These are phyloP conservation scores for Hypholoma sublateritium DNA, from an alignment of 768 basidiomycete species.

Conservation along the genomic window DNA sequence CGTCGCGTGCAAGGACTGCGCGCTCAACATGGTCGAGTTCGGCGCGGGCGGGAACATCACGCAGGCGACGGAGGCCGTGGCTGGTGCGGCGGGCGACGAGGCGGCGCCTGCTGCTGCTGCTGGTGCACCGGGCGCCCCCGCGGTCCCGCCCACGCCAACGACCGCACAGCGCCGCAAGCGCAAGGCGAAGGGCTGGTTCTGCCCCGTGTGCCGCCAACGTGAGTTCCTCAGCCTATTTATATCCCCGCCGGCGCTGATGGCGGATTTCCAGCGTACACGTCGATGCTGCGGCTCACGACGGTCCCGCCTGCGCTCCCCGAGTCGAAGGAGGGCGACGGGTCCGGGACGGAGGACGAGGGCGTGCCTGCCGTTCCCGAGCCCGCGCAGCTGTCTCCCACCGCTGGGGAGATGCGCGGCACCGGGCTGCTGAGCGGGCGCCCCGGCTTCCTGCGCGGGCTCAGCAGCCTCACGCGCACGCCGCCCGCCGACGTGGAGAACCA, in stretches of 20 bases:
- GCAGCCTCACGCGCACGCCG: conserved; percentile 11
- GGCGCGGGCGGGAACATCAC: conserved; percentile 88
- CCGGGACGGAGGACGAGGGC: conserved; percentile 21
- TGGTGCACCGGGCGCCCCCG: conserved; percentile 21
- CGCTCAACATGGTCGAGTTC: conserved; percentile 96
- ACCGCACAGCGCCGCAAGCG: conserved; percentile 65
- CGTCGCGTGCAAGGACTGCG: conserved; percentile 94
- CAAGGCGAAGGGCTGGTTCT: conserved; percentile 97
- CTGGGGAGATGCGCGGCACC: conserved; percentile 17
- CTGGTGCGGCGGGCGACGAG: conserved; percentile 18
- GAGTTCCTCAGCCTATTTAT: conserved; percentile 31
- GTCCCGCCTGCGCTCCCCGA: conserved; percentile 45
- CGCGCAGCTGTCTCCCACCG: conserved; percentile 6
- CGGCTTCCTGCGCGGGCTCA: conserved; percentile 30
- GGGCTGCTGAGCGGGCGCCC: conserved; percentile 27
- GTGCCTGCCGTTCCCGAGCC: conserved; percentile 5
- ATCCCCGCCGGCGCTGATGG: not conserved
- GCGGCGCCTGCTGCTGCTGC: conserved; percentile 23
- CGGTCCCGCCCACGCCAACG: conserved; percentile 35
- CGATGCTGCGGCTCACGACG: conserved; percentile 80
- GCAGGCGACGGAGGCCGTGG: conserved; percentile 45
- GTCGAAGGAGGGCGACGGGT: conserved; percentile 22
- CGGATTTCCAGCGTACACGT: conserved; percentile 71
- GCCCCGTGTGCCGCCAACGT: conserved; percentile 96
- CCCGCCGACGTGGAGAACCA: conserved; percentile 32